These are phyloP conservation scores for Cynanchum wilfordii DNA, from an alignment of 257 asterid genomes.

Conservation along the genomic window DNA sequence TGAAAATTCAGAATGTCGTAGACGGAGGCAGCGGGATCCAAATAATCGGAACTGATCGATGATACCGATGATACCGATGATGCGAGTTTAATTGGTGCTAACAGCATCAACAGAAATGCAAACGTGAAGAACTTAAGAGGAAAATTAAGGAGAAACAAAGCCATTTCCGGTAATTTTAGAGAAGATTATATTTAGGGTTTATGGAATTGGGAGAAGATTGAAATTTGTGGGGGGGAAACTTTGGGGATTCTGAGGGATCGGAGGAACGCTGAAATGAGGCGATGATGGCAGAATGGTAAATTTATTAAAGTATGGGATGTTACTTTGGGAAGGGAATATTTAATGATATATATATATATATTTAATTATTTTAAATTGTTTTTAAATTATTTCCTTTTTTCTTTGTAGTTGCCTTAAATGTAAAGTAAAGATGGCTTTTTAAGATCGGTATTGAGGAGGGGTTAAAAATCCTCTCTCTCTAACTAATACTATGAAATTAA, in stretches of 20 bases:
- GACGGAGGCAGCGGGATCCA: conserved; percentile 29
- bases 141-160: background rate
- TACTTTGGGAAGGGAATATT: no score
- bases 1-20: conserved; percentile 49
- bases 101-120: background rate
- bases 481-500: no score
- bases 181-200: background rate
- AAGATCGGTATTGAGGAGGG: background rate
- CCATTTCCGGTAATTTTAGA: background rate
- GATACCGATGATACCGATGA: background rate
- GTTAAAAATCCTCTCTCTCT: background rate
- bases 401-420: no score
- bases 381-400: no score
- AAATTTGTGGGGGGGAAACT: background rate
- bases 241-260: background rate
- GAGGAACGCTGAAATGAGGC: no score
- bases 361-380: no score
- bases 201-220: background rate
- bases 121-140: background rate
- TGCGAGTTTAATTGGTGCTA: background rate
- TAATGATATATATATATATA: no score
- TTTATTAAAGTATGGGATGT: no score
- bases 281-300: no score
- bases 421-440: no score
- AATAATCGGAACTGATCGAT: background rate